Conservation (phyloP, 148 eudicot species). For the Arbutus unedo region DNA sequence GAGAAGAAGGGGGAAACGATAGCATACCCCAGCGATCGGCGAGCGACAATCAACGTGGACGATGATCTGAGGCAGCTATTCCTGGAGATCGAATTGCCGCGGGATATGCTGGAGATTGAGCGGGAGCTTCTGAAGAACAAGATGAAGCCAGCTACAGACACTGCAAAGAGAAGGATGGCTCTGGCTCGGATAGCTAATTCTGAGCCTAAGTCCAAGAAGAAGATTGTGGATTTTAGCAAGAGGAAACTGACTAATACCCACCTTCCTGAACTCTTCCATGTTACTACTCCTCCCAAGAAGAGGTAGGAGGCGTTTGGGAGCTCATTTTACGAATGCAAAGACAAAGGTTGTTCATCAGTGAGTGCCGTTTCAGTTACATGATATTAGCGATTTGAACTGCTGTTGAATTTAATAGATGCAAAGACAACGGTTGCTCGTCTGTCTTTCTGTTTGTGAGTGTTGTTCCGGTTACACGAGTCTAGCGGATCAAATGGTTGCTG, state of each 20-base stretch:
- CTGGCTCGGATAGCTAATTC: slow-evolving; percentile 36
- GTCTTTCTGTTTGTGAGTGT: too few species aligned
- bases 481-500: too few species aligned
- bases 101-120: slow-evolving; percentile 69
- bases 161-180: slow-evolving; percentile 57
- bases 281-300: slow-evolving; percentile 14
- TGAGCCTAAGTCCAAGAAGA: slow-evolving; percentile 50
- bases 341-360: too few species aligned
- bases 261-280: slow-evolving; percentile 61
- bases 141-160: slow-evolving; percentile 69
- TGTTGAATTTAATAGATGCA: too few species aligned
- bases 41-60: slow-evolving; percentile 50
- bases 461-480: too few species aligned
- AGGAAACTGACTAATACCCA: slow-evolving; percentile 75
- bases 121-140: slow-evolving; percentile 63
- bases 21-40: slow-evolving; percentile 66
- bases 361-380: too few species aligned
- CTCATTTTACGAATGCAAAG: too few species aligned
- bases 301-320: neutral
- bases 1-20: slow-evolving; percentile 60
- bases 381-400: too few species aligned
- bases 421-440: too few species aligned
- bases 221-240: slow-evolving; percentile 63
- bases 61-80: slow-evolving; percentile 59
- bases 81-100: slow-evolving; percentile 57